Evolutionary conservation across 2,329 filamentous ascomycete species (phyloP).

Genomic region (Trematosphaeria pertusa): DNA sequence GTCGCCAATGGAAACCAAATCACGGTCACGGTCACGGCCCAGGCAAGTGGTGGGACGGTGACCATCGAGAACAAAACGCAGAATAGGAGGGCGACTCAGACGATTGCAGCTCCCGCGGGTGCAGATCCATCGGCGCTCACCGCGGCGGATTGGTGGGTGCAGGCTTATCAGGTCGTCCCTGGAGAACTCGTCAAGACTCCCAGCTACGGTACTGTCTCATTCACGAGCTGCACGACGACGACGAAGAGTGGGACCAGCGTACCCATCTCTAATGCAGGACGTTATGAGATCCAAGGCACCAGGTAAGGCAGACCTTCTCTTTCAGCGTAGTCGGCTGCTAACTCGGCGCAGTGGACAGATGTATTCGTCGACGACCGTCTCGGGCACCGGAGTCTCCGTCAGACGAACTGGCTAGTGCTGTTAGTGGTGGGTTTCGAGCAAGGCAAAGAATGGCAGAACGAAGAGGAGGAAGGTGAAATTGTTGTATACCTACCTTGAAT

Average conservation of each 20-base stretch:
- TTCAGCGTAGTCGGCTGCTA: background rate
- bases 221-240: constrained; percentile 27
- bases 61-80: constrained; percentile 33
- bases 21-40: constrained; percentile 22
- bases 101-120: constrained; percentile 20
- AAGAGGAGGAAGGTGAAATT: no score
- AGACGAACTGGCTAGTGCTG: background rate
- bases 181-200: constrained; percentile 31
- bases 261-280: constrained; percentile 24
- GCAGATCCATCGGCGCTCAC: constrained; percentile 20
- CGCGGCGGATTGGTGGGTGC: constrained; percentile 33
- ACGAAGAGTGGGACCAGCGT: constrained; percentile 25
- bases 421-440: background rate
- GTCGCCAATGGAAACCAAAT: constrained; percentile 28
- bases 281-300: constrained; percentile 35
- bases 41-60: constrained; percentile 24
- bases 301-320: constrained; percentile 14
- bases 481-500: no score
- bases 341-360: constrained; percentile 20
- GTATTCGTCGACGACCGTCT: constrained; percentile 31
- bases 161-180: constrained; percentile 29
- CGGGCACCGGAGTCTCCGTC: constrained; percentile 19
- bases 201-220: constrained; percentile 26
- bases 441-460: no score
- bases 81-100: constrained; percentile 26